These are phyloP conservation scores for Globisporangium splendens DNA, from an alignment of 352 stramenopile genomes.

Conservation along the genomic window DNA sequence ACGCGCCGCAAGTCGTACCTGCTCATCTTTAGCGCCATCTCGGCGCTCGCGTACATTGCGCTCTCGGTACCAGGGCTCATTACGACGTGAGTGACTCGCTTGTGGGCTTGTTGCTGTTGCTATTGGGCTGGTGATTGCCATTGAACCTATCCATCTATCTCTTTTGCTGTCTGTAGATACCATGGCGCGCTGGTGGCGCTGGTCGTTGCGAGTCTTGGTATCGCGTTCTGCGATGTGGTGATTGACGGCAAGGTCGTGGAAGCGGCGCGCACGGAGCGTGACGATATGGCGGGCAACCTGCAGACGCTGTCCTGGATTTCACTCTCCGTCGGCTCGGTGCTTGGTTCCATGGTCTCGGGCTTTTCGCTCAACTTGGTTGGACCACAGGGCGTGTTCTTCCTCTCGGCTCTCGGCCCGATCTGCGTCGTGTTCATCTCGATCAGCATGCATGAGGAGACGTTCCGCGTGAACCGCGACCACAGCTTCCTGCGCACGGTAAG, in stretches of 20 bases:
- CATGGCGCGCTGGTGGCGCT: constrained; percentile 50
- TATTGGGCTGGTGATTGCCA: not conserved
- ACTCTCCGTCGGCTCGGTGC: constrained; percentile 62
- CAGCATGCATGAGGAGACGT: constrained; percentile 51
- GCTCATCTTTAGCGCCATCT: constrained; percentile 66
- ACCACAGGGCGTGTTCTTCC: constrained; percentile 64
- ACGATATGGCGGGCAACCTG: constrained; percentile 73
- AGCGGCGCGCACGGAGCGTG: constrained; percentile 56
- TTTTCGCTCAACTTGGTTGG: constrained; percentile 55
- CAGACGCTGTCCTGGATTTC: constrained; percentile 80
- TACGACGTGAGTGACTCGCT: constrained; percentile 31
- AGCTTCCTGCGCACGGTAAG: constrained; percentile 52
- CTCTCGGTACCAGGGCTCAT: constrained; percentile 60
- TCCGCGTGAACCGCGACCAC: constrained; percentile 15
- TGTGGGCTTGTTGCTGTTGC: not conserved
- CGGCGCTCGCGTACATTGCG: constrained; percentile 50
- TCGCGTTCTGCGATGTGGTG: constrained; percentile 79
- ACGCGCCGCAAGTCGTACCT: constrained; percentile 78
- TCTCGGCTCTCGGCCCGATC: constrained; percentile 66
- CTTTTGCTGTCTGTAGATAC: constrained; percentile 20
- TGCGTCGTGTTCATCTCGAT: constrained; percentile 64
- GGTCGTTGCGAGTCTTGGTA: constrained; percentile 72
- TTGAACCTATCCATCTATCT: not conserved
- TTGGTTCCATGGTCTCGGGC: constrained; percentile 67
- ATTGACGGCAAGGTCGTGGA: constrained; percentile 81